Conservation (phyloP, 140 eudicot genomes). For the Senecio squalidus region DNA sequence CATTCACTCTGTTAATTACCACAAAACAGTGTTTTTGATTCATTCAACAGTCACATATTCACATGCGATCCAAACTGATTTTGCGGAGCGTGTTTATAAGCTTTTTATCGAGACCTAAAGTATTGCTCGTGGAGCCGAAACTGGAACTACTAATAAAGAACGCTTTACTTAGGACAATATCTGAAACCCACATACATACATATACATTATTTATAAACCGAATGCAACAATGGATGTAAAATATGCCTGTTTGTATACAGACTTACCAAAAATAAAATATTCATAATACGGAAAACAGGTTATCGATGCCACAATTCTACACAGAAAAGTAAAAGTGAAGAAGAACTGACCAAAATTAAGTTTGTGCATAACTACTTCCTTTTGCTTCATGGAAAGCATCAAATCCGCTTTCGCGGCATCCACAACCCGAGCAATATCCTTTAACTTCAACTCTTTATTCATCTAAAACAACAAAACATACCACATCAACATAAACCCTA, state of each 20-base stretch:
- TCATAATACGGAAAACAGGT: background rate
- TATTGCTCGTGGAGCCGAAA: too few relatives aligned
- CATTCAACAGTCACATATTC: background rate
- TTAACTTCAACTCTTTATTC: conserved; percentile 26
- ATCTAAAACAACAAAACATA: conserved; percentile 29
- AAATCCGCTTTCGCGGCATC: conserved; percentile 42
- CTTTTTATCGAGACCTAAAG: too few relatives aligned
- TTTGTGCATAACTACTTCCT: conserved; percentile 38
- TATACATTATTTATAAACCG: too few relatives aligned
- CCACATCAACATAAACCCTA: background rate
- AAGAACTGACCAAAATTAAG: conserved; percentile 48
- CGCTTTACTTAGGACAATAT: too few relatives aligned
- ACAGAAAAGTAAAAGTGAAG: background rate
- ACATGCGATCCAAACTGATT: background rate
- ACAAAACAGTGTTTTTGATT: background rate
- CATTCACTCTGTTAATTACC: background rate
- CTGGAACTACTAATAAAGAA: too few relatives aligned
- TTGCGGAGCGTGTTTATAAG: background rate
- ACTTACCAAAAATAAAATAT: background rate
- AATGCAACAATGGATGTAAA: too few relatives aligned
- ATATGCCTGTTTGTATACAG: too few relatives aligned
- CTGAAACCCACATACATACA: too few relatives aligned
- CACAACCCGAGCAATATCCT: conserved; percentile 31
- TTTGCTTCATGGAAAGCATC: conserved; percentile 44
- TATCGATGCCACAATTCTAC: background rate